Base-by-base conservation (phyloP, 768 basidiomycete genomes). In the Macrolepiota dolichaula region DNA sequence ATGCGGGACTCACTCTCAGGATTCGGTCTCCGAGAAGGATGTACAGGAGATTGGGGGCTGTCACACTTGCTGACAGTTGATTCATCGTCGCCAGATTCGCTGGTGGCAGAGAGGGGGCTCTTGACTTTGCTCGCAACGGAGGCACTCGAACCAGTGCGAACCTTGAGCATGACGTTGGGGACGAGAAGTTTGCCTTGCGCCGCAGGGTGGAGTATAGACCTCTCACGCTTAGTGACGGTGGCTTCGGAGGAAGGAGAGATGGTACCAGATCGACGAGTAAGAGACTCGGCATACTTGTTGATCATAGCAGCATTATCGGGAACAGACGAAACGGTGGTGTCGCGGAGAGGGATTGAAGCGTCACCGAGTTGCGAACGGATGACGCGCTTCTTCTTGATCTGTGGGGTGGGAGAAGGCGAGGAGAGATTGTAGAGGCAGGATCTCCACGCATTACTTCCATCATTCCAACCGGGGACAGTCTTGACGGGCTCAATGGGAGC, bases 181-280 rank as follows among this genome's bases (percentile, higher is more conserved):
- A 80, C 78, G 6, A 89, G 76, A 11, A 91, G 78, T 62, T 84
- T 85, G 57, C 88, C 89, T 69, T 89, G 81, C 0, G 84, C 86
- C 44, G 81, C 82, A 5, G 77, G 78, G 62, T 81, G 77, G n/a
- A 91, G 68, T 3, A 91, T 71, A 4, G 80, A 76, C 3, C 81
- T 82, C 68, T 85, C 86, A 38, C 79, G 78, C 47, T 51, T 70
- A 70, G 63, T 69, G 62, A n/a, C 35, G 46, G 53, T 29, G 27
- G 38, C 24, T 11, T 55, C 46, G 12, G 58, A 51, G 4, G 60
- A 50, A 27, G 62, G 47, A 7, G 62, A 42, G 24, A 56, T 38
- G 10, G 53, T 32, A 24, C 42, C 29, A 19, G 50, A 37, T 38
- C 47, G 62, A 32, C 62, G 62, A 12, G 76, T 70, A 55, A 85